Percentiles rank a stretch among this genome's conserved stretches.
Evolutionary conservation across 208 protist species (phyloP).

Genomic region (Crithidia fasciculata): DNA sequence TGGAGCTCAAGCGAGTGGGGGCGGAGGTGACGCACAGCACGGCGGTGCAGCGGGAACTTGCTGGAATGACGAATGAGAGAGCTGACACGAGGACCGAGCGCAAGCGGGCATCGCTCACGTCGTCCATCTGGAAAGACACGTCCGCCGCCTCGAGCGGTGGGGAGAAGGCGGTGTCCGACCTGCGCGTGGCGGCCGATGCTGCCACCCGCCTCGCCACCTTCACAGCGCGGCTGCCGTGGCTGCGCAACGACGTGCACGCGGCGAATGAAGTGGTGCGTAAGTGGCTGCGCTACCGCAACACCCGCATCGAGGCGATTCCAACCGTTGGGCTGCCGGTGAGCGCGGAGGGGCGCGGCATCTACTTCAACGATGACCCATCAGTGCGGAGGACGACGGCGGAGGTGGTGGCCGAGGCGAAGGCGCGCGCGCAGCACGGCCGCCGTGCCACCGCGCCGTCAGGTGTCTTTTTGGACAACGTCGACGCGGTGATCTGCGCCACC

Average conservation of each 20-base stretch:
- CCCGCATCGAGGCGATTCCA: slow-evolving; percentile 36
- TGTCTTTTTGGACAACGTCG: slow-evolving; percentile 73
- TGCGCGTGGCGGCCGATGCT: slow-evolving; percentile 38
- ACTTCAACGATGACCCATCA: slow-evolving; percentile 46
- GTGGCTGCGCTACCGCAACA: slow-evolving; percentile 63
- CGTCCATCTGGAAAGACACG: slow-evolving; percentile 7
- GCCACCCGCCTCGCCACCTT: slow-evolving; percentile 38
- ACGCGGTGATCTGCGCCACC: slow-evolving; percentile 83
- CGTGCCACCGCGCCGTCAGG: slow-evolving; percentile 3
- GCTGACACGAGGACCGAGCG: not conserved
- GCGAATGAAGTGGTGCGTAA: slow-evolving; percentile 55
- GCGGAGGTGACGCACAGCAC: slow-evolving; percentile 82
- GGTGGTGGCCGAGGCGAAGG: slow-evolving; percentile 42
- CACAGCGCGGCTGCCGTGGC: slow-evolving; percentile 45
- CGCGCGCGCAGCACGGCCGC: not conserved
- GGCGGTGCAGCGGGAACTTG: not conserved
- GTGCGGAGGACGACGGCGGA: slow-evolving; percentile 25
- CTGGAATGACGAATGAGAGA: not conserved
- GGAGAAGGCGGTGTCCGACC: slow-evolving; percentile 6
- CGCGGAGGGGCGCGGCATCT: slow-evolving; percentile 55
- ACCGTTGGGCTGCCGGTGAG: slow-evolving; percentile 48
- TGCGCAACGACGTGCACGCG: slow-evolving; percentile 50
- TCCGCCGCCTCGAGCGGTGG: not conserved
- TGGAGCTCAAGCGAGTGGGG: slow-evolving; percentile 67
- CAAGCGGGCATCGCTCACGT: not conserved